These are phyloP conservation scores for Garcia nutans DNA, from an alignment of 345 rosid species.

Conservation along the genomic window DNA sequence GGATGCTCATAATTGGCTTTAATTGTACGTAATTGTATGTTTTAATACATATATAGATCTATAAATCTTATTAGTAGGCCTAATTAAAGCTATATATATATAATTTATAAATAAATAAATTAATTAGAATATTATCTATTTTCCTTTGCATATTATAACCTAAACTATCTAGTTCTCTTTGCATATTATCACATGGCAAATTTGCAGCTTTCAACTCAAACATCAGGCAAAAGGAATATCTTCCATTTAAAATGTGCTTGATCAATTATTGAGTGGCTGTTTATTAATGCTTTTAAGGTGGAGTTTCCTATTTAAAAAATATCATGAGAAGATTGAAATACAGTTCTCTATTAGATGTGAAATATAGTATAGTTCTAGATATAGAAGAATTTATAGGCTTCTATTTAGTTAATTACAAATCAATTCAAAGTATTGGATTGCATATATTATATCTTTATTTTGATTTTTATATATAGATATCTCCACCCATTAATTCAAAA, in stretches of 20 bases:
- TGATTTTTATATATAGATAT: too few species aligned
- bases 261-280: neutral
- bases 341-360: too few species aligned
- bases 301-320: neutral
- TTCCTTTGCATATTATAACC: too few species aligned
- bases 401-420: too few species aligned
- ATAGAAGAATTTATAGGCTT: too few species aligned
- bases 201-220: neutral
- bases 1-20: neutral
- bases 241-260: neutral
- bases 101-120: too few species aligned
- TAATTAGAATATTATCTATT: too few species aligned
- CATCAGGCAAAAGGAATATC: conserved; percentile 9
- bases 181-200: conserved; percentile 11
- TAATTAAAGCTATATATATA: neutral
- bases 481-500: too few species aligned
- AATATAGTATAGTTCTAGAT: too few species aligned
- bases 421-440: too few species aligned
- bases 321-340: neutral
- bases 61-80: neutral
- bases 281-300: neutral
- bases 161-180: neutral
- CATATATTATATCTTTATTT: too few species aligned
- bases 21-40: neutral
- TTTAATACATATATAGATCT: neutral